phyloP scores from a whole-genome alignment of 1,139 yeast species.

The Yamadazyma blattariae region DNA sequence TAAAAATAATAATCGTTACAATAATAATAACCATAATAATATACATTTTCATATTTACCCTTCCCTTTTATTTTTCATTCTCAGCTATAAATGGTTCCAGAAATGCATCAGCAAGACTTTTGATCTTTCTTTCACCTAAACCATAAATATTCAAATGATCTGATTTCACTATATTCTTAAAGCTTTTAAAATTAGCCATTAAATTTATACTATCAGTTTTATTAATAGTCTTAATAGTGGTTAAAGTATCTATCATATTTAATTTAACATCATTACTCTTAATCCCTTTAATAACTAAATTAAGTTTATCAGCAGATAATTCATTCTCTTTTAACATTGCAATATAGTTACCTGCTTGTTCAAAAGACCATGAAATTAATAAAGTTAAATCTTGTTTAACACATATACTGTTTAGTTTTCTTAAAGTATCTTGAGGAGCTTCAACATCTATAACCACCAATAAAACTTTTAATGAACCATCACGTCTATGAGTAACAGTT shows the following conservation, averaged over 20 bases:
- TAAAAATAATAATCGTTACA: too few relatives aligned
- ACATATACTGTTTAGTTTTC: conserved; percentile 69
- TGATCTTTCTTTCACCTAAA: conserved; percentile 53
- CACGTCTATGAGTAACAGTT: conserved; percentile 17
- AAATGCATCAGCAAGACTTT: conserved; percentile 42
- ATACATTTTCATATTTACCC: too few relatives aligned
- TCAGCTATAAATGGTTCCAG: conserved; percentile 47
- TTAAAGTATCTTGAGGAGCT: conserved; percentile 64
- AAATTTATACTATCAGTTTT: conserved; percentile 59
- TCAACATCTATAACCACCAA: conserved; percentile 78
- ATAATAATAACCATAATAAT: too few relatives aligned
- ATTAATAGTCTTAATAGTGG: conserved; percentile 53
- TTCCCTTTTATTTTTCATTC: too few relatives aligned
- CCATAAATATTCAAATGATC: conserved; percentile 40
- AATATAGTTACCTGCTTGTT: conserved; percentile 83
- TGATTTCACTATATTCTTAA: conserved; percentile 44
- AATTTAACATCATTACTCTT: conserved; percentile 45
- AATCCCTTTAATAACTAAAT: conserved; percentile 38
- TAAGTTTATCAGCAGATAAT: conserved; percentile 23
- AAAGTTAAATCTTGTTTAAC: conserved; percentile 69
- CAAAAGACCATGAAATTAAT: conserved; percentile 76
- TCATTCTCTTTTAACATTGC: conserved; percentile 51
- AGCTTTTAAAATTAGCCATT: conserved; percentile 50
- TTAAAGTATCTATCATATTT: conserved; percentile 49
- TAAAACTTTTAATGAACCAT: conserved; percentile 55